Evolutionary conservation across 495 filamentous ascomycete species (phyloP).

Genomic region (Annulohypoxylon bovei): DNA sequence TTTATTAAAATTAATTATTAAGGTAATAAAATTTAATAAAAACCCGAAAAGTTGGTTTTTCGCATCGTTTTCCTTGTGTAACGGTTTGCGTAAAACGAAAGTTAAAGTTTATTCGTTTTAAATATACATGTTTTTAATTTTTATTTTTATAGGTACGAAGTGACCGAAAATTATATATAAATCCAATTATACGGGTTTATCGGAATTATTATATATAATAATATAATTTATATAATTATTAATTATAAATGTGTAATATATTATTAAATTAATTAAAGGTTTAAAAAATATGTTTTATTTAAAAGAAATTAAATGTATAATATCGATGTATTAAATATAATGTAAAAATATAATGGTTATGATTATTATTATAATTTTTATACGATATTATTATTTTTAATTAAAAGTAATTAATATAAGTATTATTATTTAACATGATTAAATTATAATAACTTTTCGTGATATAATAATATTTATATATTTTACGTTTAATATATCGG

Average conservation of each 20-base stretch:
- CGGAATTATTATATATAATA: not conserved
- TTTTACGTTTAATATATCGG: conserved; percentile 7
- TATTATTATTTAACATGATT: not conserved
- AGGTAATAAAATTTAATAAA: not conserved
- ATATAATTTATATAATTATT: not conserved
- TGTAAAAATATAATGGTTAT: conserved; percentile 1
- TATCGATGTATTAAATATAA: too few species aligned
- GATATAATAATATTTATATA: not conserved
- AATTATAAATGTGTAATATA: conserved; percentile 5
- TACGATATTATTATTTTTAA: not conserved
- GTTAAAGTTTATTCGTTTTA: not conserved
- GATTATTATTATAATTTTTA: not conserved
- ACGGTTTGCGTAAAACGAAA: not conserved
- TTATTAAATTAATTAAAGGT: not conserved
- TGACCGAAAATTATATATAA: not conserved
- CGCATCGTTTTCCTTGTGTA: not conserved
- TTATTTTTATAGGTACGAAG: not conserved
- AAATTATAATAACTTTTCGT: conserved; percentile 4
- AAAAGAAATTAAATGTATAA: not conserved
- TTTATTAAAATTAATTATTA: not conserved
- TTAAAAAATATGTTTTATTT: not conserved
- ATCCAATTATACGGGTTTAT: not conserved
- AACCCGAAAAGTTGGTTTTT: not conserved
- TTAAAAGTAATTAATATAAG: not conserved
- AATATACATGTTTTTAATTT: not conserved